Base-by-base conservation (phyloP, 208 protist species). In the Trypanosoma cruzi region DNA sequence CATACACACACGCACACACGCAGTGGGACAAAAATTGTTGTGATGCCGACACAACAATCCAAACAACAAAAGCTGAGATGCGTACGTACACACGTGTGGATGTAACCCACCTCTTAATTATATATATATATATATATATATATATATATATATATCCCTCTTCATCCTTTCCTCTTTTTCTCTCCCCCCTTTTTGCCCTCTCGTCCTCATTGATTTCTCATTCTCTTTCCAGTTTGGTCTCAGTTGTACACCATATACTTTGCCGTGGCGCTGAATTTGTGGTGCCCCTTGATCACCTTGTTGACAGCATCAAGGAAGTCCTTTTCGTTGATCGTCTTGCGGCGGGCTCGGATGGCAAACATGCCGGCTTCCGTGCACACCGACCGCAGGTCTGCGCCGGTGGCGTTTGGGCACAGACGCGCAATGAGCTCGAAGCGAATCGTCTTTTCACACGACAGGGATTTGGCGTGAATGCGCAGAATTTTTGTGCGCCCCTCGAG, bases 341-440 rank as follows among this genome's bases (percentile, higher is more conserved):
- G 89, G 22, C 98, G 85, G 4, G 97, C 98, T 37, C 99, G 90
- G 61, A 99, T 99, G 34, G 99, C 99, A 79, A 99, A 99, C 99
- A 99, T 99, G 40, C 99, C 99, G 1, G 99, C 99, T 90, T 99
- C 99, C 20, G 99, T 99, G 84, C 99, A 99, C 14, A 99, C 99
- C 0, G 90, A 97, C 32, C 96, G 82, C 60, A 99, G 82, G 77
- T 99, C 99, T 11, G 98, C 98, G 46, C 97, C 99, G 2, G 98
- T 99, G 0, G 92, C 85, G 81, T 99, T 99, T 29, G 98, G 98
- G 87, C 98, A 99, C 11, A 99, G 87, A 13, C 99, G 90, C 10
- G 99, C 98, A 55, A 99, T 94, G 0, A 99, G 88, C 78, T 99
- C 99, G 67, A 99, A 99, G 16, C 99, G 91, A 74, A 99, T 99